phyloP scores from a whole-genome alignment of 176 grass and related monocot species.

The Cocos nucifera region DNA sequence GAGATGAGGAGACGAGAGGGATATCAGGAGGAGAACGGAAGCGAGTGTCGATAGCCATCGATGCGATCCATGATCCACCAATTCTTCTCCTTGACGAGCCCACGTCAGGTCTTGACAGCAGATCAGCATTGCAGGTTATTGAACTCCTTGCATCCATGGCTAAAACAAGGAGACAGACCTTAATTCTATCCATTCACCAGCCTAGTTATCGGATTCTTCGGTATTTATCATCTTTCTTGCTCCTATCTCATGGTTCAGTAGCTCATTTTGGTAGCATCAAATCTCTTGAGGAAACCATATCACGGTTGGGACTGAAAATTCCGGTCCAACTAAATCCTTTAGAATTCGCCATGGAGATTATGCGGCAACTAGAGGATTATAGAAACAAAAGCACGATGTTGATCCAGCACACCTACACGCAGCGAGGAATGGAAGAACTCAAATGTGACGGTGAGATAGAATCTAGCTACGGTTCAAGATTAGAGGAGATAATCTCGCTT shows the following conservation, averaged over 20 bases:
- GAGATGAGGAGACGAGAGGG: constrained; percentile 42
- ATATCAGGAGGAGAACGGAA: constrained; percentile 84
- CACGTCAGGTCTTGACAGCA: constrained; percentile 84
- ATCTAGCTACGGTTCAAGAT: constrained; percentile 29
- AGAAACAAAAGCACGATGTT: background rate
- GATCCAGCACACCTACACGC: constrained; percentile 5
- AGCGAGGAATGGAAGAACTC: background rate
- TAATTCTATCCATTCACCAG: constrained; percentile 91
- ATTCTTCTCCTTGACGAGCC: constrained; percentile 84
- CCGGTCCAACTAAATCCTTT: constrained; percentile 63
- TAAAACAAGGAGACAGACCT: constrained; percentile 44
- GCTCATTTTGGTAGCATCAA: constrained; percentile 55
- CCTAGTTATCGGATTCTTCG: constrained; percentile 85
- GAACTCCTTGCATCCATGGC: constrained; percentile 65
- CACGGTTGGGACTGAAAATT: constrained; percentile 44
- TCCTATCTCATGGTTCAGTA: constrained; percentile 57
- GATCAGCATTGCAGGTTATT: constrained; percentile 66
- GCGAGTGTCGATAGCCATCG: constrained; percentile 70
- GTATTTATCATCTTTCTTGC: constrained; percentile 60
- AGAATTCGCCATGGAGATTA: constrained; percentile 81
- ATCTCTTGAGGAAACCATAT: constrained; percentile 47
- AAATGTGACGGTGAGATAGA: no score
- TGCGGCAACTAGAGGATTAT: constrained; percentile 28
- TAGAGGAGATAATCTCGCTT: constrained; percentile 46
- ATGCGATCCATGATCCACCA: constrained; percentile 78